A percentile compares a stretch with the other conserved stretches of the same genome.
Conservation (phyloP, 148 eudicot genomes). For the Cornus suecica region DNA sequence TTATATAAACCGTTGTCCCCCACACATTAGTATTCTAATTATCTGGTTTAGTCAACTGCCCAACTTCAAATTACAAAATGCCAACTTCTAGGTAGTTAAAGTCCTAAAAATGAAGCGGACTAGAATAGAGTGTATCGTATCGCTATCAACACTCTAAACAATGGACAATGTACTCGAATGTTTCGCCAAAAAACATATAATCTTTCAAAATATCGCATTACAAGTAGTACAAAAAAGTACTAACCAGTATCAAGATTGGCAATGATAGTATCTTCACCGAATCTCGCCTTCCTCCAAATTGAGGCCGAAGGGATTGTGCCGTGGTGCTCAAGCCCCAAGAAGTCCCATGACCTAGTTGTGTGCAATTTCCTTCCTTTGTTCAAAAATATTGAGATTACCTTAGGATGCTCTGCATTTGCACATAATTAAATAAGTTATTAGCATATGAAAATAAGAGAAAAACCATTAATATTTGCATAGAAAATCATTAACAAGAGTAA, state of each 20-base stretch:
- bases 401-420: constrained; percentile 57
- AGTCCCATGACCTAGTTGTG: constrained; percentile 89
- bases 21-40: background rate
- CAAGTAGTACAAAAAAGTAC: constrained; percentile 9
- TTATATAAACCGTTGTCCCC: background rate
- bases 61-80: constrained; percentile 1
- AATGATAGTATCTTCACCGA: constrained; percentile 79
- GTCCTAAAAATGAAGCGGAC: background rate
- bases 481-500: too few relatives aligned
- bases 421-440: background rate
- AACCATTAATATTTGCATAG: background rate
- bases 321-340: constrained; percentile 60
- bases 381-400: constrained; percentile 68
- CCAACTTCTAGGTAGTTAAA: constrained; percentile 2
- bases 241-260: constrained; percentile 87
- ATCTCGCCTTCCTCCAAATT: constrained; percentile 69
- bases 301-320: constrained; percentile 44
- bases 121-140: background rate
- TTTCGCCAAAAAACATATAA: background rate
- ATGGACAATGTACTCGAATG: background rate
- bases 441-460: background rate
- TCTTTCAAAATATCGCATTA: background rate
- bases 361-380: constrained; percentile 68
- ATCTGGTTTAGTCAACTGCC: constrained; percentile 16
- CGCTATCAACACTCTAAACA: background rate